Evolutionary conservation across 2,329 filamentous ascomycete genomes (phyloP).

Genomic region (Phaeophleospora eucalypticola): DNA sequence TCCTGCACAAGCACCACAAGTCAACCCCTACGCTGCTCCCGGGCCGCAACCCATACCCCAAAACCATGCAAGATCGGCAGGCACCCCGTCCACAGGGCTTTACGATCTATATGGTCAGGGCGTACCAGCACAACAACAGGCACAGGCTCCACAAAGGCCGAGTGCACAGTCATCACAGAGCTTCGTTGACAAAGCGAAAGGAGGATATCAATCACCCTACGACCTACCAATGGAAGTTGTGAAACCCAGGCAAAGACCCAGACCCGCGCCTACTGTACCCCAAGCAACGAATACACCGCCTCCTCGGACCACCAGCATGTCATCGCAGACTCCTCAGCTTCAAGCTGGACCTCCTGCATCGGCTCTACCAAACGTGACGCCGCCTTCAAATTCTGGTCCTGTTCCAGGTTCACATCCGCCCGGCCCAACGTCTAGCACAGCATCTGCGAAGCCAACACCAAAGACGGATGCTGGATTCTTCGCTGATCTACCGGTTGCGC

Average conservation of each 20-base stretch:
- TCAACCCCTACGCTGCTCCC: slow-evolving; percentile 21
- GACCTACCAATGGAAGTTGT: slow-evolving; percentile 88
- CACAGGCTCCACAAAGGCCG: slow-evolving; percentile 38
- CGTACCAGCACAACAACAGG: slow-evolving; percentile 11
- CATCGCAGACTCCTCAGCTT: slow-evolving; percentile 10
- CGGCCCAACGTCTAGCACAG: slow-evolving; percentile 8
- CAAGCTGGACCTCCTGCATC: slow-evolving; percentile 9
- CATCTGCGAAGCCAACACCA: slow-evolving; percentile 21
- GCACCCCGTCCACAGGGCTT: slow-evolving; percentile 32
- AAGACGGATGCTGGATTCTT: slow-evolving; percentile 43
- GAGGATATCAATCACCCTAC: slow-evolving; percentile 89
- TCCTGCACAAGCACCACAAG: slow-evolving; percentile 8
- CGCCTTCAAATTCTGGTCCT: slow-evolving; percentile 39
- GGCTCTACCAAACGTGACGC: slow-evolving; percentile 28
- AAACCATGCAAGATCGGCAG: slow-evolving; percentile 26
- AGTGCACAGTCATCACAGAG: slow-evolving; percentile 61
- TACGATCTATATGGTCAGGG: slow-evolving; percentile 30
- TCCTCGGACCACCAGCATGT: slow-evolving; percentile 57
- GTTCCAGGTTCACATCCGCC: slow-evolving; percentile 13
- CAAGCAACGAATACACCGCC: slow-evolving; percentile 43
- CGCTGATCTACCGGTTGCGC: slow-evolving; percentile 44
- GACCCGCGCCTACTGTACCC: slow-evolving; percentile 23
- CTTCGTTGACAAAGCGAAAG: slow-evolving; percentile 85
- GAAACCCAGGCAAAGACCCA: slow-evolving; percentile 57
- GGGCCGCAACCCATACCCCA: slow-evolving; percentile 19